Evolutionary conservation across 257 asterid species (phyloP).

Genomic region (Eustoma russellianum): DNA sequence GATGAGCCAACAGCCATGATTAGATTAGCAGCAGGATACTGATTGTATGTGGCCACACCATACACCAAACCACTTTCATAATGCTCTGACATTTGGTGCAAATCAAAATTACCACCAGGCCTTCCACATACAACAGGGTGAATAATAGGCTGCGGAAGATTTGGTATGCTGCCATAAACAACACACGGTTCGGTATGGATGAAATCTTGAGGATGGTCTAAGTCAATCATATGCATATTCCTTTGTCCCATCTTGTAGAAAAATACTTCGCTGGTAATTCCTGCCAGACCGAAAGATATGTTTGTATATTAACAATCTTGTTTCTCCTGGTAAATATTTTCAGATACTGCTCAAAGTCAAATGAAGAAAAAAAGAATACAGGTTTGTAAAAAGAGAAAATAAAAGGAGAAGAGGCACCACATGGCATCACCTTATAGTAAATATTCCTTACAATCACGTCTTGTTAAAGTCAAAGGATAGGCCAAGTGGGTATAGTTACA

Average conservation of each 20-base stretch:
- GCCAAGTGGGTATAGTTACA: too few relatives aligned
- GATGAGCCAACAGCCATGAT: constrained; percentile 36
- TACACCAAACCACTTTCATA: constrained; percentile 39
- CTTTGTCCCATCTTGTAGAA: constrained; percentile 57
- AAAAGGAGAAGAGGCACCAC: too few relatives aligned
- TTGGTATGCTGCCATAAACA: constrained; percentile 37
- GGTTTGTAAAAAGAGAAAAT: too few relatives aligned
- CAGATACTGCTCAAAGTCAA: too few relatives aligned
- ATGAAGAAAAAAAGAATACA: too few relatives aligned
- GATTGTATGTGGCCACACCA: constrained; percentile 40
- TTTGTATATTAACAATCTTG: not conserved
- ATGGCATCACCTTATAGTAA: too few relatives aligned
- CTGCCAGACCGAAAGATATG: constrained; percentile 27
- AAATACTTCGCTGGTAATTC: constrained; percentile 20
- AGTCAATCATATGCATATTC: constrained; percentile 42
- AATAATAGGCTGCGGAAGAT: constrained; percentile 29
- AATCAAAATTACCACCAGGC: constrained; percentile 27
- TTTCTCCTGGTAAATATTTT: too few relatives aligned
- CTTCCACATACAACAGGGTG: constrained; percentile 19
- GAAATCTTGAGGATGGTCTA: constrained; percentile 50
- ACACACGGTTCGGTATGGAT: constrained; percentile 49
- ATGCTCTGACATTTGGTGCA: constrained; percentile 46
- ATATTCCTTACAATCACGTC: too few relatives aligned
- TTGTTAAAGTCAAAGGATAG: too few relatives aligned
- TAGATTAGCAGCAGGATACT: constrained; percentile 32